Evolutionary conservation across 345 rosid genomes (phyloP).

Genomic region (Noccaea bulbosa): DNA sequence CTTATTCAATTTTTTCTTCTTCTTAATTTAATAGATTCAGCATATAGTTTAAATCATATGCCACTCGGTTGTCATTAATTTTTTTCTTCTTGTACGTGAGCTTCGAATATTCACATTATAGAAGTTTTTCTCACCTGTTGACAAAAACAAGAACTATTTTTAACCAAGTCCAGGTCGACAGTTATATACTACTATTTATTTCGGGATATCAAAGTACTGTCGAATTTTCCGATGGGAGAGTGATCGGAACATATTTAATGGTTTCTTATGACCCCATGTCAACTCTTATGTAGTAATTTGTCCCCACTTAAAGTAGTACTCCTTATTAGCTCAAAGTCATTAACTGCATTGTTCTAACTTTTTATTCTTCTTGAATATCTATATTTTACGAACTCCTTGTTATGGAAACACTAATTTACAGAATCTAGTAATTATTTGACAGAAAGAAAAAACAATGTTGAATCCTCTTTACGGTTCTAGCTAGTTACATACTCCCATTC

Average conservation of each 20-base stretch:
- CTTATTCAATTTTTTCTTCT: background rate
- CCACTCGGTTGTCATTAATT: constrained; percentile 1
- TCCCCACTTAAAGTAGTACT: constrained; percentile 46
- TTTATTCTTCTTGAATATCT: background rate
- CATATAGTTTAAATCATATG: background rate
- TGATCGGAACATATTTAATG: constrained; percentile 38
- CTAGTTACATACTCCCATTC: no score
- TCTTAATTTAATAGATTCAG: background rate
- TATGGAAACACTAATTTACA: background rate
- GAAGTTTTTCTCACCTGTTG: background rate
- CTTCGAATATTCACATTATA: constrained; percentile 11
- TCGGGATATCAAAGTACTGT: background rate
- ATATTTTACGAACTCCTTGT: background rate
- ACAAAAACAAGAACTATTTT: constrained; percentile 4
- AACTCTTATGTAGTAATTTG: constrained; percentile 43
- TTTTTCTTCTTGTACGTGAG: background rate
- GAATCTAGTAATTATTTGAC: background rate
- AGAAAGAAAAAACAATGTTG: background rate
- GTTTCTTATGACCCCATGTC: constrained; percentile 50
- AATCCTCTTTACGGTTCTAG: background rate
- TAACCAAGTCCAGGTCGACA: constrained; percentile 16
- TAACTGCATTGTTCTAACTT: constrained; percentile 18
- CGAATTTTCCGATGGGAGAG: constrained; percentile 13
- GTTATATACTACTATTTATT: background rate
- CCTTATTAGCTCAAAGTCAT: constrained; percentile 36